These are phyloP conservation scores for Sugiyamaella neomexicana DNA, from an alignment of 1,139 yeast genomes.

Conservation along the genomic window DNA sequence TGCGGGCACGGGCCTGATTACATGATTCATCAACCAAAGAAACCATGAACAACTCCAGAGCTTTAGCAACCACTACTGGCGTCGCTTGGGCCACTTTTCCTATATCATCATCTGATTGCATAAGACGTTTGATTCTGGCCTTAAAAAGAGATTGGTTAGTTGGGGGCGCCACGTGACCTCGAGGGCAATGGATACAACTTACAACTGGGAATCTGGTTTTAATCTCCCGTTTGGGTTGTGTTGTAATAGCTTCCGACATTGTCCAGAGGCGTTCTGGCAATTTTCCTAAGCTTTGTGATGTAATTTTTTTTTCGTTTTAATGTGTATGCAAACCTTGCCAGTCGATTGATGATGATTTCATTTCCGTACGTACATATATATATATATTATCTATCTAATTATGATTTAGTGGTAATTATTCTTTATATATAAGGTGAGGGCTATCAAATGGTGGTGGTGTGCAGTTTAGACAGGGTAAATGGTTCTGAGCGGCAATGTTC, in stretches of 20 bases:
- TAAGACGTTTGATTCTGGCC: slow-evolving; percentile 90
- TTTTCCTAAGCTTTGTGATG: too few species aligned
- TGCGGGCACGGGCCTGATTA: slow-evolving; percentile 70
- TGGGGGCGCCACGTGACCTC: neutral
- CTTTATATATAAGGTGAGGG: too few species aligned
- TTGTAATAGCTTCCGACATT: slow-evolving; percentile 12
- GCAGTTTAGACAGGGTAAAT: too few species aligned
- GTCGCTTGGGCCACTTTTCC: slow-evolving; percentile 99
- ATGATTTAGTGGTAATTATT: neutral
- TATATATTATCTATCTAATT: neutral
- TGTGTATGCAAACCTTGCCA: too few species aligned
- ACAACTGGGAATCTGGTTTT: slow-evolving; percentile 92
- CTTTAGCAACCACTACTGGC: slow-evolving; percentile 93
- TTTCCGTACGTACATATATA: too few species aligned
- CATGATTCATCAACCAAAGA: slow-evolving; percentile 84
- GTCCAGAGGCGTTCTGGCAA: neutral
- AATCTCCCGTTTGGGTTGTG: slow-evolving; percentile 45
- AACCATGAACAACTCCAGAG: slow-evolving; percentile 88
- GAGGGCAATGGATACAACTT: slow-evolving; percentile 25
- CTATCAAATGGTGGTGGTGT: too few species aligned
- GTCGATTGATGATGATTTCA: neutral
- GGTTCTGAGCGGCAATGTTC: too few species aligned
- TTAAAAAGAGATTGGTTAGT: slow-evolving; percentile 17
- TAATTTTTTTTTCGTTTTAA: neutral
- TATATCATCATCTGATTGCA: slow-evolving; percentile 98